Conservation (phyloP, 768 basidiomycete species). For the Phylloporus sp. region DNA sequence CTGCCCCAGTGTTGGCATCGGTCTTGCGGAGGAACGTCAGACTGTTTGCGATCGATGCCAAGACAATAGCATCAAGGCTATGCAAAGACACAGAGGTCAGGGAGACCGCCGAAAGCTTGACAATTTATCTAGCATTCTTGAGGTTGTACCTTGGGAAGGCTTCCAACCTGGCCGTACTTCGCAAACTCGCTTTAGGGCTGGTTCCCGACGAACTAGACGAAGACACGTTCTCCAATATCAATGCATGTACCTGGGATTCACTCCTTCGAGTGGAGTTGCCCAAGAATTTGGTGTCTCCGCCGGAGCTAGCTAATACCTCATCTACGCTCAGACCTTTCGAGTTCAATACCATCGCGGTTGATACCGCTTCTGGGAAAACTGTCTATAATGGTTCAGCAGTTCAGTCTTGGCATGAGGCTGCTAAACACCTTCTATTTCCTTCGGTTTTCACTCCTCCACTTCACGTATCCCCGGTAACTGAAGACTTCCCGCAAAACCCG, state of each 20-base stretch:
- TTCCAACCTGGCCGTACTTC: constrained; percentile 51
- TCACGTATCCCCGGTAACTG: constrained; percentile 29
- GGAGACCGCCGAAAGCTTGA: constrained; percentile 49
- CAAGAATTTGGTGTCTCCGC: constrained; percentile 16
- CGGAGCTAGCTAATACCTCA: constrained; percentile 18
- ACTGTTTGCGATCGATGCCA: constrained; percentile 59
- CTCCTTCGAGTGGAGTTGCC: constrained; percentile 55
- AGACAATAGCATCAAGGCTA: constrained; percentile 41
- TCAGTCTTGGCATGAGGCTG: constrained; percentile 79
- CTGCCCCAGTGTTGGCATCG: constrained; percentile 40
- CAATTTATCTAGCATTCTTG: constrained; percentile 78
- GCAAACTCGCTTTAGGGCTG: constrained; percentile 46
- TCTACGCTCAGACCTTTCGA: constrained; percentile 53
- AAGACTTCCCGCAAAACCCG: constrained; percentile 56
- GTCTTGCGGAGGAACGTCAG: constrained; percentile 49
- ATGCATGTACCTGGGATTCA: constrained; percentile 59
- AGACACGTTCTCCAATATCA: constrained; percentile 44
- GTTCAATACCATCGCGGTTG: constrained; percentile 71
- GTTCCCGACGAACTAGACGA: constrained; percentile 47
- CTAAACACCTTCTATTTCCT: constrained; percentile 87
- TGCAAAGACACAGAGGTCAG: constrained; percentile 29
- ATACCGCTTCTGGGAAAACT: constrained; percentile 54
- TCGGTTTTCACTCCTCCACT: constrained; percentile 62
- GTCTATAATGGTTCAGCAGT: constrained; percentile 58
- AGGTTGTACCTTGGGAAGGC: constrained; percentile 72